Evolutionary conservation across 225 moss, liverwort and hornwort genomes (phyloP).

Genomic region (Rhytidiadelphus loreus): DNA sequence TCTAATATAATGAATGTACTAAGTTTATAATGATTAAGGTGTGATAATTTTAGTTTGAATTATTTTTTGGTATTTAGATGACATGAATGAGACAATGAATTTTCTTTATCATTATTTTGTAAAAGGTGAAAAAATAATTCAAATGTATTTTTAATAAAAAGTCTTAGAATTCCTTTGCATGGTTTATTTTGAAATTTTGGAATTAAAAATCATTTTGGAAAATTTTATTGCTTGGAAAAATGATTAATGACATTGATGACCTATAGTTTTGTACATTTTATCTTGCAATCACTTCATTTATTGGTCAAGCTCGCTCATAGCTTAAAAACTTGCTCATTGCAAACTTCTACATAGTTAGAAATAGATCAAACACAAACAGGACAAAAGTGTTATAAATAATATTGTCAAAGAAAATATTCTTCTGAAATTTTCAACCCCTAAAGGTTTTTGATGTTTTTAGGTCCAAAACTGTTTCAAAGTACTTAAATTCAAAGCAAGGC

Average conservation of each 20-base stretch:
- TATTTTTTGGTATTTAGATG: neutral
- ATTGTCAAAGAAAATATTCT: neutral
- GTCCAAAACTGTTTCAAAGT: too few species aligned
- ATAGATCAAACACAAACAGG: neutral
- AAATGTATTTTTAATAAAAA: neutral
- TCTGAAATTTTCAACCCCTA: too few species aligned
- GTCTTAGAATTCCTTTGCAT: rapidly evolving
- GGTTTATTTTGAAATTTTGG: neutral
- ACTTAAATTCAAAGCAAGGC: too few species aligned
- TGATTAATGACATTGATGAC: neutral
- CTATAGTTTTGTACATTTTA: neutral
- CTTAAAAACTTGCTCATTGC: neutral
- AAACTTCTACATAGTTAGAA: neutral
- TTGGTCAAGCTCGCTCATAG: neutral
- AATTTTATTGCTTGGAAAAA: neutral
- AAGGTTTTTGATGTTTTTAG: too few species aligned
- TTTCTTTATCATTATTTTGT: neutral
- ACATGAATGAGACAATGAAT: too few species aligned
- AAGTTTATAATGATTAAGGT: too few species aligned
- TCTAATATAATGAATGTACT: neutral
- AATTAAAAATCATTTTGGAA: neutral
- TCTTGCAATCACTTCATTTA: neutral
- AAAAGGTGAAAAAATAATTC: neutral
- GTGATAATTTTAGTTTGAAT: neutral
- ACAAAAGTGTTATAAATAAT: neutral